Evolutionary conservation across 1,284 basidiomycete genomes (phyloP).

Genomic region (Pterulicium gracile): DNA sequence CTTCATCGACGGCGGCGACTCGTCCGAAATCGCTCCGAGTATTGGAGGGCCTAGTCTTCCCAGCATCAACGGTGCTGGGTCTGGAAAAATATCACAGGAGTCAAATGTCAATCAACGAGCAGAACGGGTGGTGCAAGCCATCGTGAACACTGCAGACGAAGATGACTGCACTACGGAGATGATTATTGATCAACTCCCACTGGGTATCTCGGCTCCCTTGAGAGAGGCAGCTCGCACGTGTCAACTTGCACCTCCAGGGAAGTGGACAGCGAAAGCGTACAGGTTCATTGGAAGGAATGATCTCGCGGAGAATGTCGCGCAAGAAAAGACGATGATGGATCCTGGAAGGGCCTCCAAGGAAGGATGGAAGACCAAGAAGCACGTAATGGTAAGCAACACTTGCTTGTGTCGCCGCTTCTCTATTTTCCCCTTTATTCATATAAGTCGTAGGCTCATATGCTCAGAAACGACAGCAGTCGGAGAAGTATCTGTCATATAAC

Average conservation of each 20-base stretch:
- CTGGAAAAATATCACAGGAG: too few species aligned
- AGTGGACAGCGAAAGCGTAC: conserved; percentile 68
- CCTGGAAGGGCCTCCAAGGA: conserved; percentile 17
- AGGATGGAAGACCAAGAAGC: conserved; percentile 2
- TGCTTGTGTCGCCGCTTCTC: not conserved
- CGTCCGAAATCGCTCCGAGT: conserved; percentile 18
- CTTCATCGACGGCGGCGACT: conserved; percentile 39
- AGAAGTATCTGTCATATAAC: not conserved
- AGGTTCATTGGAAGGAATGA: conserved; percentile 74
- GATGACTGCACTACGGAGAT: not conserved
- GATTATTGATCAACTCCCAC: conserved; percentile 41
- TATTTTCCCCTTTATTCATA: conserved; percentile 1
- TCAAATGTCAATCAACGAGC: conserved; percentile 40
- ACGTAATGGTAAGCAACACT: not conserved
- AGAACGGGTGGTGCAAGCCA: conserved; percentile 47
- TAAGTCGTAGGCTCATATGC: conserved; percentile 1
- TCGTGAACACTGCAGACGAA: conserved; percentile 28
- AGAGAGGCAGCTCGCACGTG: conserved; percentile 76
- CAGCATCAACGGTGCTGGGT: not conserved
- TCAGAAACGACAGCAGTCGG: not conserved
- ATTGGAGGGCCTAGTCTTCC: not conserved
- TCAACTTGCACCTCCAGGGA: conserved; percentile 64
- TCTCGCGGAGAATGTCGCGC: conserved; percentile 48
- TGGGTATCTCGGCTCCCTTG: conserved; percentile 72
- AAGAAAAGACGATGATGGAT: conserved; percentile 28